Evolutionary conservation across 2,329 filamentous ascomycete genomes (phyloP).

Genomic region (Fusarium graminum): DNA sequence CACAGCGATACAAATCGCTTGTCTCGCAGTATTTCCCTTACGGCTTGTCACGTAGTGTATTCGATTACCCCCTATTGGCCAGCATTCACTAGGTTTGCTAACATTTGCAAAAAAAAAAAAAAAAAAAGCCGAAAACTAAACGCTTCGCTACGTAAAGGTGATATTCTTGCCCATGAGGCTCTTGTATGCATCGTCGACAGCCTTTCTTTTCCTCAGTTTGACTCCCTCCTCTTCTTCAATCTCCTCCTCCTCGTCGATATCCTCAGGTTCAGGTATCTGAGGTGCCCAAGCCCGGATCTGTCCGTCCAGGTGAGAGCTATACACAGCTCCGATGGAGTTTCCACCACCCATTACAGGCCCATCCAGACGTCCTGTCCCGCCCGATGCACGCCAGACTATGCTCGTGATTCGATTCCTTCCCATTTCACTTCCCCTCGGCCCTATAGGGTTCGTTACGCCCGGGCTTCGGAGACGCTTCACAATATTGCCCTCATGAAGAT

Average conservation of each 20-base stretch:
- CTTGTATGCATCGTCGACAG: slow-evolving; percentile 82
- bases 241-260: slow-evolving; percentile 63
- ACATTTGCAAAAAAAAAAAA: slow-evolving; percentile 3
- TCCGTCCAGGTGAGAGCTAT: slow-evolving; percentile 87
- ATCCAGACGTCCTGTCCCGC: slow-evolving; percentile 69
- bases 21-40: slow-evolving; percentile 4
- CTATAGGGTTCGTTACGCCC: slow-evolving; percentile 63
- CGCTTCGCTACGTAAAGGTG: slow-evolving; percentile 64
- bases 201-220: slow-evolving; percentile 76
- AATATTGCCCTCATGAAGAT: slow-evolving; percentile 81
- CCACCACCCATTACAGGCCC: slow-evolving; percentile 72
- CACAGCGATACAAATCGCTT: slow-evolving; percentile 10
- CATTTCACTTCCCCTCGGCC: slow-evolving; percentile 62
- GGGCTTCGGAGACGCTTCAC: slow-evolving; percentile 78
- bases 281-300: slow-evolving; percentile 85
- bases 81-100: background rate
- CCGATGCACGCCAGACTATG: slow-evolving; percentile 77
- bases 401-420: slow-evolving; percentile 77
- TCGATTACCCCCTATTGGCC: slow-evolving; percentile 11
- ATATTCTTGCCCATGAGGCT: slow-evolving; percentile 80
- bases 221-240: slow-evolving; percentile 58
- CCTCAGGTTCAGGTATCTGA: slow-evolving; percentile 63
- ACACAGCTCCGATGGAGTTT: slow-evolving; percentile 70
- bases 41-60: slow-evolving; percentile 9
- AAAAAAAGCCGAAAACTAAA: background rate